Base-by-base conservation (phyloP, 139 green algal species). In the Chlamydomonas sphaeroides region DNA sequence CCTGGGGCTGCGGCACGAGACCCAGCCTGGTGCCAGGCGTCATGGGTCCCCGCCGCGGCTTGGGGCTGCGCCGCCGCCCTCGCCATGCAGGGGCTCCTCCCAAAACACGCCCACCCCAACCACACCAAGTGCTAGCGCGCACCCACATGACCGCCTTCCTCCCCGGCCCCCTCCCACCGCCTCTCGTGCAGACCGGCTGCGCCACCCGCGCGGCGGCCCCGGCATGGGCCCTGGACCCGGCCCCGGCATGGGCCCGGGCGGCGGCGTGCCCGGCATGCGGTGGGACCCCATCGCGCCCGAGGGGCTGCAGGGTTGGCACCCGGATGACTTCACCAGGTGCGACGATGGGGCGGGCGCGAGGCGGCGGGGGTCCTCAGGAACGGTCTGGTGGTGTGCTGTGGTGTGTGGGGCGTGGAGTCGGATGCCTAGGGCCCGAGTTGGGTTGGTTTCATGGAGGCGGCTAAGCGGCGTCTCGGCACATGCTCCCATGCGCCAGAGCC, bases 201-300 rank as follows among this genome's bases (percentile, higher is more conserved):
- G 77, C 28, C 77, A 84, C 36, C 77, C 77, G 1, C 57, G 32
- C 65, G 35, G 61, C 28, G 57, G 65, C 3, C 61, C 70, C 2
- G 70, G 70, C 70, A 21, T 39, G n/a, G 62, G 62, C 62, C 63
- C n/a, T 2, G 63, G 63, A 1, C 39, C 48, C 10, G 38, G 36
- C 5, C 42, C 75, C 28, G 61, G 62, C 32, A n/a, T 62, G 33
- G 65, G 65, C 35, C 41, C 59, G 8, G 74, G 76, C 21, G 74
- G 74, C 56, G 51, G 23, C 28, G 59, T 65, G 23, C 83, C 83
- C 0, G 83, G 83, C 30, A 45, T 80, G 76, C 67, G 83, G 18
- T 88, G 83, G 83, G 83, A 88, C 68, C 83, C 83, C 51, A 88
- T 88, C 17, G 45, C 32, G 0, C 88, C 88, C 25, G 84, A 89